A percentile compares a stretch with the other conserved stretches of the same genome.
These are phyloP conservation scores for Harringtonia aguacate DNA, from an alignment of 2,329 filamentous ascomycete species.

Conservation along the genomic window DNA sequence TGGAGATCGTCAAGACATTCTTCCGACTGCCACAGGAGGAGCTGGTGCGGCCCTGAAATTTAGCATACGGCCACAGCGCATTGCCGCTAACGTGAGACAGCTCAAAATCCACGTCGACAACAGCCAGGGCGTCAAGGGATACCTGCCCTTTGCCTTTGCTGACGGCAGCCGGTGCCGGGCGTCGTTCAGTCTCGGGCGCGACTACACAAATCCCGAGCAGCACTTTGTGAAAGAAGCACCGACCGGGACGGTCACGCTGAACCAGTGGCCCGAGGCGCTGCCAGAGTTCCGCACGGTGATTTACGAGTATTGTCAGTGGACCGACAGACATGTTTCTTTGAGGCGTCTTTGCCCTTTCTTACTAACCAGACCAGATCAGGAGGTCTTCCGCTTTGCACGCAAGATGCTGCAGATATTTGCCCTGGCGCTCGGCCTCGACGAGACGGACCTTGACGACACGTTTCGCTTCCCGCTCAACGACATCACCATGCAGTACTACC, in stretches of 20 bases:
- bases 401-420: too few relatives aligned
- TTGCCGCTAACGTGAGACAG: too few relatives aligned
- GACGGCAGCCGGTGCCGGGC: not conserved
- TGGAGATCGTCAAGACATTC: slow-evolving; percentile 1
- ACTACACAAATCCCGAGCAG: slow-evolving; percentile 2
- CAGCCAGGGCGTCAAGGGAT: slow-evolving; percentile 4
- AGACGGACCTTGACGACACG: too few relatives aligned
- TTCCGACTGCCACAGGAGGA: slow-evolving; percentile 2
- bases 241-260: not conserved
- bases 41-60: not conserved
- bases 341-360: too few relatives aligned
- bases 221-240: not conserved
- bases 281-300: not conserved
- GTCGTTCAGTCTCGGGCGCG: not conserved
- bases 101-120: slow-evolving; percentile 4
- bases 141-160: slow-evolving; percentile 1
- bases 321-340: too few relatives aligned
- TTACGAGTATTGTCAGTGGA: too few relatives aligned
- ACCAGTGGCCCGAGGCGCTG: not conserved
- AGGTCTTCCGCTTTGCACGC: too few relatives aligned
- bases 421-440: too few relatives aligned
- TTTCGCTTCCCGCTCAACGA: too few relatives aligned
- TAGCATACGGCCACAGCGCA: too few relatives aligned
- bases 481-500: slow-evolving; percentile 1
- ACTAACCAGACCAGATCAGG: too few relatives aligned